phyloP scores from a whole-genome alignment of 768 basidiomycete genomes.

The Amylocystis lapponica region DNA sequence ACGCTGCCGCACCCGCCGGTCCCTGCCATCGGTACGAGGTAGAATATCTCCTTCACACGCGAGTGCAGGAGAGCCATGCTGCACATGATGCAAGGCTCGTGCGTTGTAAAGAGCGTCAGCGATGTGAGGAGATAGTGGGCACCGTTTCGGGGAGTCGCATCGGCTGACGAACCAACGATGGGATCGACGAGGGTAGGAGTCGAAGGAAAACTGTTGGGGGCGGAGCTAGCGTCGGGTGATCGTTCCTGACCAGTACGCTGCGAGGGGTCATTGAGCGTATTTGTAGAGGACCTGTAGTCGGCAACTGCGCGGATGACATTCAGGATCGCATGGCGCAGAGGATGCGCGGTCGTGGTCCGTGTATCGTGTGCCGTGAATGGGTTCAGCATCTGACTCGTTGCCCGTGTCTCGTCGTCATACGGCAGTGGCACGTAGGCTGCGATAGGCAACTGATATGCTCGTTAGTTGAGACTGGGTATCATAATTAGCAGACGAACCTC shows the following conservation, averaged over 20 bases:
- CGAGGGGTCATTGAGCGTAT: not conserved
- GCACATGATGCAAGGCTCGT: constrained; percentile 98
- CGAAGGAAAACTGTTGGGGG: constrained; percentile 7
- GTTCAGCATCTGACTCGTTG: constrained; percentile 11
- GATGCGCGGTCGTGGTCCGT: constrained; percentile 59
- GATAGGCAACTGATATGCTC: constrained; percentile 55
- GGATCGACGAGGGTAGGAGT: constrained; percentile 8
- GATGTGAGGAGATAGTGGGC: constrained; percentile 86
- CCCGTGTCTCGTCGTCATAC: constrained; percentile 28
- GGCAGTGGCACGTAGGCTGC: constrained; percentile 64
- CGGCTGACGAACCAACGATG: not conserved
- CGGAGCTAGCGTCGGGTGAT: not conserved
- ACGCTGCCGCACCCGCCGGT: constrained; percentile 86
- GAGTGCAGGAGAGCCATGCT: constrained; percentile 94
- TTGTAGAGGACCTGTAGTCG: constrained; percentile 39
- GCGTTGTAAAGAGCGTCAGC: constrained; percentile 79
- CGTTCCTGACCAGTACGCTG: not conserved
- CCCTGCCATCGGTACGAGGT: constrained; percentile 61
- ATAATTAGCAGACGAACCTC: constrained; percentile 44
- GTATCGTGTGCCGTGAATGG: constrained; percentile 65
- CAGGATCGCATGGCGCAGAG: constrained; percentile 80
- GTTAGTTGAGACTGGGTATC: too few species aligned
- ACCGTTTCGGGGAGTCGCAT: constrained; percentile 39
- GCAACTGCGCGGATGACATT: constrained; percentile 68
- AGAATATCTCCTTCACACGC: constrained; percentile 83